Conservation (phyloP, 768 basidiomycete species). For the Dentipellis fragilis region DNA sequence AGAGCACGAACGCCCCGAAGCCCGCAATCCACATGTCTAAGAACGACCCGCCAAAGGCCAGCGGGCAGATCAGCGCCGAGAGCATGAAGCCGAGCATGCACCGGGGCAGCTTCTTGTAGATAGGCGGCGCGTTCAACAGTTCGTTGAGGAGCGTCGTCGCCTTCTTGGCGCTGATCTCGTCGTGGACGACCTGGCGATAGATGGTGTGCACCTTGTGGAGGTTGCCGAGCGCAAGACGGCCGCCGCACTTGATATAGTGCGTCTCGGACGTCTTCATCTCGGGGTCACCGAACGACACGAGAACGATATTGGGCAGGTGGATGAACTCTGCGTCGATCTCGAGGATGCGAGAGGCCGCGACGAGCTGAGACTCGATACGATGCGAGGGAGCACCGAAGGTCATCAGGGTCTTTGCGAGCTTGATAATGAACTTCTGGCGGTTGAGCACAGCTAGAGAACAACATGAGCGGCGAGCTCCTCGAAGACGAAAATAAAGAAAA, state of each 20-base stretch:
- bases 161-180: slow-evolving; percentile 73
- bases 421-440: slow-evolving; percentile 77
- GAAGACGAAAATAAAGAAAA: slow-evolving; percentile 9
- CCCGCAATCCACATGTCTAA: slow-evolving; percentile 78
- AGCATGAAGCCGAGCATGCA: slow-evolving; percentile 59
- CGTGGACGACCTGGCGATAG: slow-evolving; percentile 82
- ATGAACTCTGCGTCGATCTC: slow-evolving; percentile 87
- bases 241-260: slow-evolving; percentile 72
- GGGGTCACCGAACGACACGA: slow-evolving; percentile 80
- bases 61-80: slow-evolving; percentile 69
- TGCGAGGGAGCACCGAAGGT: slow-evolving; percentile 87
- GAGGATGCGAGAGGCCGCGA: slow-evolving; percentile 80
- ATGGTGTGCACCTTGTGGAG: slow-evolving; percentile 77
- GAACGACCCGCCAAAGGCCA: slow-evolving; percentile 78
- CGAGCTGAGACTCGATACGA: slow-evolving; percentile 83
- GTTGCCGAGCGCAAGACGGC: slow-evolving; percentile 69
- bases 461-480: neutral
- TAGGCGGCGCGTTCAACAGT: slow-evolving; percentile 51
- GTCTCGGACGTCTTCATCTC: slow-evolving; percentile 81
- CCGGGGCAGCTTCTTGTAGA: slow-evolving; percentile 54
- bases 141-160: slow-evolving; percentile 53
- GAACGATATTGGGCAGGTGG: slow-evolving; percentile 66
- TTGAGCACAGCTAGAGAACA: slow-evolving; percentile 53
- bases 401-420: slow-evolving; percentile 80
- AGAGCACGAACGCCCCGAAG: slow-evolving; percentile 53